phyloP scores from a whole-genome alignment of 225 moss, liverwort and hornwort species.

The Rhytidiadelphus loreus region DNA sequence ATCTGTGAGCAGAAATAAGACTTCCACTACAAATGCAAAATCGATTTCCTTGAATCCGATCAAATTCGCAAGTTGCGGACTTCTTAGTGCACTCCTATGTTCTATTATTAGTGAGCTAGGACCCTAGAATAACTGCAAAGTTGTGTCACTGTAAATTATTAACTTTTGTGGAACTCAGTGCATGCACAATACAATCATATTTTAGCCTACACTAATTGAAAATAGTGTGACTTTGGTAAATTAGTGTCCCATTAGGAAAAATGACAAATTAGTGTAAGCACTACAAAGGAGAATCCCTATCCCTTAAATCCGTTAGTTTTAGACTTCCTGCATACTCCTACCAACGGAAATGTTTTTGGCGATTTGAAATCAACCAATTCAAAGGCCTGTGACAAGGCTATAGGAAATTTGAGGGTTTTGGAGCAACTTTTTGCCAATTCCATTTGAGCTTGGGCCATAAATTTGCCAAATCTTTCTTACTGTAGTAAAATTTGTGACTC shows the following conservation, averaged over 20 bases:
- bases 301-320: too few relatives aligned
- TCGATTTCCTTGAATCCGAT: neutral
- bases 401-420: neutral
- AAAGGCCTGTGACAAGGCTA: neutral
- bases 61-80: neutral
- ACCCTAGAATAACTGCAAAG: neutral
- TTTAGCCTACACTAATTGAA: neutral
- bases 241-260: neutral
- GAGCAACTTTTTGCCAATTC: neutral
- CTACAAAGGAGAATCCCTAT: neutral
- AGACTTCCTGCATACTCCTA: too few relatives aligned
- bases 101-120: neutral
- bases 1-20: neutral
- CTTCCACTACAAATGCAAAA: neutral
- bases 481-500: too few relatives aligned
- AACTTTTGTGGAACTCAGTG: too few relatives aligned
- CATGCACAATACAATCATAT: neutral
- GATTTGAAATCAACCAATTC: neutral
- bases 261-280: too few relatives aligned
- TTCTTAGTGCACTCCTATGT: neutral
- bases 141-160: too few relatives aligned
- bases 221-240: neutral
- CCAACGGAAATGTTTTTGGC: neutral
- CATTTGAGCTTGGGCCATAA: accelerated
- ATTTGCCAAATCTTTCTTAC: neutral